These are phyloP conservation scores for Backusella morwellensis DNA, from an alignment of 192 early-diverging fungal species.

Conservation along the genomic window DNA sequence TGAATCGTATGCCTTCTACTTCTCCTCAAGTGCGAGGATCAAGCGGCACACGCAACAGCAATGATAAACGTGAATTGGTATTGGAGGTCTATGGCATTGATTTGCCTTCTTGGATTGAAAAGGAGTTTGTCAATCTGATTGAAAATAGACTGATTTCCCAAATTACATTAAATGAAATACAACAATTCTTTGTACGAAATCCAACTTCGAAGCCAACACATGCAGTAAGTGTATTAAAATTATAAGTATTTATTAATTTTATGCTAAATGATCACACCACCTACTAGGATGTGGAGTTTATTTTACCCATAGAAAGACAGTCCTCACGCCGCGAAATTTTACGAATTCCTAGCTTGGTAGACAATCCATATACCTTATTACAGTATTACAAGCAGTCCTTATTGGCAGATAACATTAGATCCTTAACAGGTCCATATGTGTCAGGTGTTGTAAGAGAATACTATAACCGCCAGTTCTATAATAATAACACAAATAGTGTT, in stretches of 20 bases:
- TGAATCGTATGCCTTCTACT: background rate
- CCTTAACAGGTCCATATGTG: conserved; percentile 15
- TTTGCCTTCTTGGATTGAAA: conserved; percentile 43
- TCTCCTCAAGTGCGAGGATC: background rate
- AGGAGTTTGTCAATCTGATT: conserved; percentile 60
- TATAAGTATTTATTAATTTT: background rate
- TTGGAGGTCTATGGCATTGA: conserved; percentile 71
- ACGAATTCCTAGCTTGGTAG: conserved; percentile 50
- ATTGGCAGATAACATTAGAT: conserved; percentile 12
- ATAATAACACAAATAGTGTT: background rate
- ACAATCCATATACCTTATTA: conserved; percentile 60
- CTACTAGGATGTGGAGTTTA: conserved; percentile 71
- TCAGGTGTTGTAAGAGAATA: background rate
- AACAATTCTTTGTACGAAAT: conserved; percentile 65
- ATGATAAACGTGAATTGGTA: conserved; percentile 49
- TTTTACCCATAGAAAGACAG: conserved; percentile 55
- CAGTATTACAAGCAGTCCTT: conserved; percentile 62
- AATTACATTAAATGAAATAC: conserved; percentile 59
- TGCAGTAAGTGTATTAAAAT: conserved; percentile 40
- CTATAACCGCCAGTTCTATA: background rate
- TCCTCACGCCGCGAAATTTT: conserved; percentile 41
- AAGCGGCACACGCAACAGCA: background rate
- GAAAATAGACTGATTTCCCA: conserved; percentile 60
- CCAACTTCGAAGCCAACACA: conserved; percentile 57
- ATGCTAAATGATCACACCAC: background rate